Evolutionary conservation across 2,329 filamentous ascomycete genomes (phyloP), one percentile per base, ranked within the genome.

Genomic region (Xylariaceae sp.): DNA sequence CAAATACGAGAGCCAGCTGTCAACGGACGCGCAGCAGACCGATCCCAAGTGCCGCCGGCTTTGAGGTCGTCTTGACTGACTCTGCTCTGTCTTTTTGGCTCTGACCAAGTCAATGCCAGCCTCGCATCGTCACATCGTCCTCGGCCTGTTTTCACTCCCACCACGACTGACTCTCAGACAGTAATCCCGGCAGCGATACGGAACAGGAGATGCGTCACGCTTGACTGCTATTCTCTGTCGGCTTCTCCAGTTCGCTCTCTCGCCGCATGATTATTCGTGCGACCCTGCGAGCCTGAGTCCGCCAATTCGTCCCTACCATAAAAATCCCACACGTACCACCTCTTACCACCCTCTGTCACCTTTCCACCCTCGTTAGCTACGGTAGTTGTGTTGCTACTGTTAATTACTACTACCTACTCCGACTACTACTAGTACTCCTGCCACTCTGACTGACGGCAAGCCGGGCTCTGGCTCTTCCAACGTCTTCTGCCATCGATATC

Each of bases 391-490:
- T 64, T 52, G 60, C 61, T 52, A 60, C 54, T 51, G 61, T 62
- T 52, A n/a, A 8, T 15, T 49, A 15, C 17, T 15, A 4, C 15
- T 49, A 4, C 15, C 4, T 18, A 30, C 23, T 30, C 4, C 23
- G 23, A 30, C 23, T 30, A 30, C 23, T 5, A 30, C 23, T 30
- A 30, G 48, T 51, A 58, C 65, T 51, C 60, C 61, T 55, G 61
- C 55, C 49, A 59, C 58, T 62, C 61, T 53, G 62, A 64, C 68
- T 68, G 67, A 67, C 65, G 47, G 60, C 61, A 67, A 30, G 64
- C 64, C 66, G 66, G 66, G 62, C 62, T 60, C 15, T 66, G 65
- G 62, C 64, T 58, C 37, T 30, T 57, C 56, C 59, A 57, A 57
- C 61, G 23, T 50, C 55, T 58, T 50, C 57, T 55, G 56, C 60